Evolutionary conservation across 495 filamentous ascomycete species (phyloP).

Genomic region (Aspergillus haitiensis): DNA sequence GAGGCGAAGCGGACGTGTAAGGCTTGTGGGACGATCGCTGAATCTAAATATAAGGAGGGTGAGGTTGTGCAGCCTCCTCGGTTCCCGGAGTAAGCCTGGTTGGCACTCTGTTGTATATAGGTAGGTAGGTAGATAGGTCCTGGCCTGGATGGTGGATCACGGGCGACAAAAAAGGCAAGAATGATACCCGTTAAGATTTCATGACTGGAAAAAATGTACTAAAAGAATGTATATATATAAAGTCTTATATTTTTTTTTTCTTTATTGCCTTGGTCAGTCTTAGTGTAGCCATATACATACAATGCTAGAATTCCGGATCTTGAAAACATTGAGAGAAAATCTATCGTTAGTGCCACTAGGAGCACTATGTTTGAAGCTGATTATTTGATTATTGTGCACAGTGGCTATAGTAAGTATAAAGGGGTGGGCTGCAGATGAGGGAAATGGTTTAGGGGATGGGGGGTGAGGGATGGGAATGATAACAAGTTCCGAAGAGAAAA

Average conservation of each 20-base stretch:
- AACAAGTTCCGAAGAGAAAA: constrained; percentile 4
- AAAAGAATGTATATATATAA: too few relatives aligned
- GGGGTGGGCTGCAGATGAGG: constrained; percentile 4
- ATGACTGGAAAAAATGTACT: too few relatives aligned
- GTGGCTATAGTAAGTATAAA: constrained; percentile 15
- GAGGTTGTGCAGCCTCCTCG: constrained; percentile 46
- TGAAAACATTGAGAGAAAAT: too few relatives aligned
- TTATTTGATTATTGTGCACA: constrained; percentile 18
- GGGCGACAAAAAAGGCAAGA: constrained; percentile 7
- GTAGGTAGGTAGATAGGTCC: too few relatives aligned
- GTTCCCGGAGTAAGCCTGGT: constrained; percentile 31
- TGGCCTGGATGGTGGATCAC: constrained; percentile 2
- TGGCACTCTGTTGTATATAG: background rate
- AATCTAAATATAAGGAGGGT: constrained; percentile 42
- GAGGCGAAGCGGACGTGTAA: constrained; percentile 73
- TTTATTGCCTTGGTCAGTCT: too few relatives aligned
- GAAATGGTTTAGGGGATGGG: constrained; percentile 1
- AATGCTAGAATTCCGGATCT: too few relatives aligned
- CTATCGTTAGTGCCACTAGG: background rate
- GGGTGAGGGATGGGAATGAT: constrained; percentile 14
- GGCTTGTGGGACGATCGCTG: constrained; percentile 73
- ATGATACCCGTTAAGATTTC: background rate
- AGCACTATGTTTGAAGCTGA: background rate
- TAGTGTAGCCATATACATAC: too few relatives aligned
- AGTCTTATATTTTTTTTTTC: too few relatives aligned